Conservation (phyloP, 441 rosid species). For the Eruca vesicaria region DNA sequence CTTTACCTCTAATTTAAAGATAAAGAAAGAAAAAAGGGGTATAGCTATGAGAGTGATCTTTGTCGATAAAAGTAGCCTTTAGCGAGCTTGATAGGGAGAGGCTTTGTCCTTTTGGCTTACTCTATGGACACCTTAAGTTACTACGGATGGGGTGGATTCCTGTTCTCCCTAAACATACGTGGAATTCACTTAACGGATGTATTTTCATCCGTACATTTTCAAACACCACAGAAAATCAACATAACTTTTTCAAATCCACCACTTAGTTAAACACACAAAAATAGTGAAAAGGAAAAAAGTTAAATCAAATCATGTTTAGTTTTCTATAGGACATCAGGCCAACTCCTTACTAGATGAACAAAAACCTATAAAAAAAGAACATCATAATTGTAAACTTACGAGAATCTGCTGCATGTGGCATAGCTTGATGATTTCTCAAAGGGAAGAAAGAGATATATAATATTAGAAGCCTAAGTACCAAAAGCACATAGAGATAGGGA, state of each 20-base stretch:
- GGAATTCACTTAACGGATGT: slow-evolving; percentile 21
- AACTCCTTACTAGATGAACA: background rate
- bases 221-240: slow-evolving; percentile 6
- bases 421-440: background rate
- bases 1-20: slow-evolving; percentile 19
- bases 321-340: background rate
- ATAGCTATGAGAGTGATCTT: slow-evolving; percentile 17
- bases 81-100: slow-evolving; percentile 4
- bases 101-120: slow-evolving; percentile 24
- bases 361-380: background rate
- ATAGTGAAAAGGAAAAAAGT: slow-evolving; percentile 10
- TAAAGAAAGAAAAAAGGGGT: slow-evolving; percentile 15
- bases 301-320: background rate
- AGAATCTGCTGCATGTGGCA: background rate
- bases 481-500: slow-evolving; percentile 12
- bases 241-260: slow-evolving; percentile 16
- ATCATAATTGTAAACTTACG: background rate
- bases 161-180: slow-evolving; percentile 18
- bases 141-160: slow-evolving; percentile 16
- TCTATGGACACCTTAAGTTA: slow-evolving; percentile 14
- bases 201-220: slow-evolving; percentile 23
- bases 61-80: slow-evolving; percentile 23
- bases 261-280: slow-evolving; percentile 6
- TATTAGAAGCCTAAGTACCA: background rate
- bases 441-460: background rate